Evolutionary conservation across 148 eudicot species (phyloP), one percentile per base, ranked within the genome.

Genomic region (Silene conica): DNA sequence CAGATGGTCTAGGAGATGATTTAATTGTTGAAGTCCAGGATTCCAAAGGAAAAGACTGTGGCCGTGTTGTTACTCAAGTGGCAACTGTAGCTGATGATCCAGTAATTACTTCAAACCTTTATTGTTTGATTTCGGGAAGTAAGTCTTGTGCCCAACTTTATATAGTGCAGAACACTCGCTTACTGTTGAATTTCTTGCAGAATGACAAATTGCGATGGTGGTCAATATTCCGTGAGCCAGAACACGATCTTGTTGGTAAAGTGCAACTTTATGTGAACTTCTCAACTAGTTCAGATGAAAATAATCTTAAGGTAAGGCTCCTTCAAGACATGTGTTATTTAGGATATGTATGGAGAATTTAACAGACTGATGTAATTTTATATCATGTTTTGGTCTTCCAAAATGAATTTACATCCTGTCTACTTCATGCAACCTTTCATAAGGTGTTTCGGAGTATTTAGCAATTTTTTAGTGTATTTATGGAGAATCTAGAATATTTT

Each of bases 151-250:
- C 12, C 8, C 48, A 45, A 21, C 57, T 61, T 67, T 65, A 26
- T 50, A 18, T 19, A 34, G 16, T 64, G 14, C 58, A 10, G 43
- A 43, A 11, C 16, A 70, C n/a, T 61, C 46, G 54, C 55, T 82
- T 62, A 77, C 68, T 22, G 23, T 46, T 66, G 58, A 25, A 50
- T 21, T 79, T 38, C 50, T 72, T 85, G 85, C 89, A 95, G 99
- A 90, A 87, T 74, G 99, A 92, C 74, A 95, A 92, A 83, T 85
- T 92, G 12, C 89, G 97, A n/a, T 90, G 97, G 89, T 95, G 99
- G 90, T 89, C 89, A 25, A 84, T 95, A 71, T 92, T 85, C 82
- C 92, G 74, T 72, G 99, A 95, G 73, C 99, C 99, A 60, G 97
- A 87, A 82, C 99, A 95, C 72, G 91, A 95, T 76, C 89, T 92